Base-by-base conservation (phyloP, 1,139 yeast species). In the Suhomyces wounanorum region DNA sequence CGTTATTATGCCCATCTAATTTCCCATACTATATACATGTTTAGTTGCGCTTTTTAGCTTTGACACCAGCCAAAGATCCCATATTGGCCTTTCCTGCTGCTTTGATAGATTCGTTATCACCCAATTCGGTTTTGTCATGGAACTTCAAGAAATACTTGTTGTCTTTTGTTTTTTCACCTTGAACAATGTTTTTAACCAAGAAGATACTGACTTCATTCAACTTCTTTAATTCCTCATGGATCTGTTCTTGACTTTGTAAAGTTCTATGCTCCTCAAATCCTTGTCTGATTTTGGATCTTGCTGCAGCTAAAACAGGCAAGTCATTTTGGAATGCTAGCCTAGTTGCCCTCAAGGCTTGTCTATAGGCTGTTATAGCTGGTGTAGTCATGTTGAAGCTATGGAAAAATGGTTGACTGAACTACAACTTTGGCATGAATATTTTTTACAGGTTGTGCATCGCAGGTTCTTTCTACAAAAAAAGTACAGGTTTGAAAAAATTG, bases 101-200 rank as follows among this genome's bases (percentile, higher is more conserved):
- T 56, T 73, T 76, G 56, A 77, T 77, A 39, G 74, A 68, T 46
- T 77, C 96, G 66, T 94, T 94, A 64, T 91, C 97, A 13, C 98
- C 98, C 48, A 92, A 75, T 67, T 94, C 98, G 0, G 96, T 89
- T 47, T 87, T 82, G 48, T 82, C 73, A 64, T 90, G 97, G 59
- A 94, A 85, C 56, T 87, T 85, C 61, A 91, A 73, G 51, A 72
- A 70, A 55, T 78, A 81, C 48, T 70, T 77, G 30, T 41, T 40
- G 25, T 75, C 77, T 14, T 50, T 47, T 47, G 78, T 78, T 61
- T 73, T 77, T 50, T 70, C 74, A 4, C 96, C 99, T 69, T 94
- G 99, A 2, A 94, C 97, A 18, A 94, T 77, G 67, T 94, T 92
- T 52, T 78, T 74, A 45, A 81, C 74, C 54, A 94, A 74, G 57